phyloP scores from a whole-genome alignment of 2,329 filamentous ascomycete species.

The Neofusicoccum laricinum region DNA sequence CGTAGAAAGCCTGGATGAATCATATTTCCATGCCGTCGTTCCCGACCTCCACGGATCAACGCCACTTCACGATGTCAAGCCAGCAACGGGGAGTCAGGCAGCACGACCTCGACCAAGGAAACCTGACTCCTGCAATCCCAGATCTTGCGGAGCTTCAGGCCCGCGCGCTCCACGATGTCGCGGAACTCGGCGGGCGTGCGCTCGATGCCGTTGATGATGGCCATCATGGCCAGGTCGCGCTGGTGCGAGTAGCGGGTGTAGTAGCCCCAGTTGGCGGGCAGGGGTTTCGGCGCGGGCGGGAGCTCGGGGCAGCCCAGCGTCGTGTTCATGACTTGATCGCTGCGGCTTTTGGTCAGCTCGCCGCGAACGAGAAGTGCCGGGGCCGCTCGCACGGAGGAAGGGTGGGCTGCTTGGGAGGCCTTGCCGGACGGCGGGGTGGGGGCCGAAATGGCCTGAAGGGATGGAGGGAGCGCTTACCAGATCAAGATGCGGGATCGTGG shows the following conservation, averaged over 20 bases:
- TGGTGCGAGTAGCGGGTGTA: conserved; percentile 32
- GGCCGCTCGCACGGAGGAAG: too few relatives aligned
- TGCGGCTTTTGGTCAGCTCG: too few relatives aligned
- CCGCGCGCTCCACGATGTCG: conserved; percentile 27
- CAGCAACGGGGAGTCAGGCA: conserved; percentile 4
- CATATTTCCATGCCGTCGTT: too few relatives aligned
- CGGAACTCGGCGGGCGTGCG: conserved; percentile 32
- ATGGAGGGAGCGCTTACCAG: too few relatives aligned
- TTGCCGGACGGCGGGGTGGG: too few relatives aligned
- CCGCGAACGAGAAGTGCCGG: too few relatives aligned
- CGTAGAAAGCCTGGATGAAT: neutral
- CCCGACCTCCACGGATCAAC: too few relatives aligned
- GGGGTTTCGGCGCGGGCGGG: conserved; percentile 27
- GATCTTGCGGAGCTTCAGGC: conserved; percentile 30
- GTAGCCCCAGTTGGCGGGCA: conserved; percentile 38
- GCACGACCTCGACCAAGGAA: conserved; percentile 27
- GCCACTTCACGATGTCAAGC: too few relatives aligned
- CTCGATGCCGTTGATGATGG: conserved; percentile 38
- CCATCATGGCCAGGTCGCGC: conserved; percentile 35
- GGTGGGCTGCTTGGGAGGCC: too few relatives aligned
- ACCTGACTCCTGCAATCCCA: conserved; percentile 34
- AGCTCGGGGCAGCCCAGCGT: conserved; percentile 29
- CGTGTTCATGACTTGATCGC: conserved; percentile 39
- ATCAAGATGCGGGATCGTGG: conserved; percentile 19
- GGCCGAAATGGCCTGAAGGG: too few relatives aligned